Conservation (phyloP, 768 basidiomycete species). For the Porpolomopsis calyptriformis region DNA sequence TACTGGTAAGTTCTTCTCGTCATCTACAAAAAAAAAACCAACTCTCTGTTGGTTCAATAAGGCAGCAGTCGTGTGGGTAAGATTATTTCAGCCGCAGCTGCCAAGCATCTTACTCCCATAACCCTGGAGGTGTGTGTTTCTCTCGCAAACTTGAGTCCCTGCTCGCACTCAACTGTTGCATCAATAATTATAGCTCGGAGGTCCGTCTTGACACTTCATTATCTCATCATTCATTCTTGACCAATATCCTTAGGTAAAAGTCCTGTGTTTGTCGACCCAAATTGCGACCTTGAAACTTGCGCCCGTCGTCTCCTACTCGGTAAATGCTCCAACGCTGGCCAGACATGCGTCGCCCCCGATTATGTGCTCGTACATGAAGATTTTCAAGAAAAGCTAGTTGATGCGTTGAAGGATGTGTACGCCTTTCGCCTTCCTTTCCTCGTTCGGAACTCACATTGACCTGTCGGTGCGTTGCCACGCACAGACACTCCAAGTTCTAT, state of each 20-base stretch:
- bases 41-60: conserved; percentile 16
- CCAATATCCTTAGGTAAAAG: conserved; percentile 40
- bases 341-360: conserved; percentile 62
- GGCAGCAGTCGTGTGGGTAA: conserved; percentile 50
- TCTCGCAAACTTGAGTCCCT: too few species aligned
- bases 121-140: conserved; percentile 28
- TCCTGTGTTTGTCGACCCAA: conserved; percentile 64
- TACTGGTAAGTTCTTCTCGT: conserved; percentile 43
- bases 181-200: not conserved
- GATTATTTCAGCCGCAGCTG: conserved; percentile 65
- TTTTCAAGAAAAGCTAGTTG: conserved; percentile 36
- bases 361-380: conserved; percentile 39
- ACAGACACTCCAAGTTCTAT: conserved; percentile 49
- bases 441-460: not conserved
- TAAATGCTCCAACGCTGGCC: conserved; percentile 57
- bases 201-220: not conserved
- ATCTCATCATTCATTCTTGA: not conserved
- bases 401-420: conserved; percentile 33
- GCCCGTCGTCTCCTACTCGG: conserved; percentile 76
- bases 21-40: too few species aligned
- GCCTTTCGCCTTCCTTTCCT: conserved; percentile 7
- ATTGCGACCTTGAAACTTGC: conserved; percentile 51
- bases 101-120: conserved; percentile 63
- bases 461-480: too few species aligned
- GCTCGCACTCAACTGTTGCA: too few species aligned